phyloP scores from a whole-genome alignment of 2,329 filamentous ascomycete genomes.

The Fusarium hainanense region DNA sequence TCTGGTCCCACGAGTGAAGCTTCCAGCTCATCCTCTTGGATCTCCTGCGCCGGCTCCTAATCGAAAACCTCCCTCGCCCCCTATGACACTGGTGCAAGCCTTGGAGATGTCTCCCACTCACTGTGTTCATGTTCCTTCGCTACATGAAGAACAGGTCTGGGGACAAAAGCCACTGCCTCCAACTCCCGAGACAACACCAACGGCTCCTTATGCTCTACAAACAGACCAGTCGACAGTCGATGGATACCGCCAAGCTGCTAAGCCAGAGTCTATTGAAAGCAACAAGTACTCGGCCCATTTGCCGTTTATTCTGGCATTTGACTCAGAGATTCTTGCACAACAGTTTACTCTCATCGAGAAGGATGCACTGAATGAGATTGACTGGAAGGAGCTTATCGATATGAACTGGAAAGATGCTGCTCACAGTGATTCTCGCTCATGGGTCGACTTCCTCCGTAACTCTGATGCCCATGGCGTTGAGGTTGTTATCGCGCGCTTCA shows the following conservation, averaged over 20 bases:
- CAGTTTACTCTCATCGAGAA: conserved; percentile 90
- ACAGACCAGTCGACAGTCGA: conserved; percentile 49
- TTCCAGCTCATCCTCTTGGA: conserved; percentile 53
- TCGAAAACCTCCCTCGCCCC: conserved; percentile 46
- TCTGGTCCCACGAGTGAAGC: conserved; percentile 32
- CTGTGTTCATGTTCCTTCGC: conserved; percentile 37
- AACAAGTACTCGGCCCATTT: conserved; percentile 69
- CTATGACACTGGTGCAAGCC: conserved; percentile 45
- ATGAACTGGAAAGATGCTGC: conserved; percentile 82
- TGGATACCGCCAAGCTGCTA: conserved; percentile 51
- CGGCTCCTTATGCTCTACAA: conserved; percentile 51
- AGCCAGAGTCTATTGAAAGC: conserved; percentile 44
- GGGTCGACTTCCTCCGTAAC: conserved; percentile 83
- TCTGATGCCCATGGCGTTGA: conserved; percentile 80
- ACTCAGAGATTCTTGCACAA: conserved; percentile 81
- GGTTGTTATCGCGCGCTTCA: conserved; percentile 86
- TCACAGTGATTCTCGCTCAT: conserved; percentile 74
- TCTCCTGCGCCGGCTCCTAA: conserved; percentile 48
- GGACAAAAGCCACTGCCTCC: conserved; percentile 45
- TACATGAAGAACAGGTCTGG: conserved; percentile 44
- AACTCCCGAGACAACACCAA: conserved; percentile 63
- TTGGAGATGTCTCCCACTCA: conserved; percentile 45
- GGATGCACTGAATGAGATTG: conserved; percentile 85
- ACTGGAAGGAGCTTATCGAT: conserved; percentile 88
- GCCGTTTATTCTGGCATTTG: conserved; percentile 84